Percentiles rank a stretch among this genome's conserved stretches.
Evolutionary conservation across 495 filamentous ascomycete genomes (phyloP).

Genomic region (Chaetomidium leptoderma): DNA sequence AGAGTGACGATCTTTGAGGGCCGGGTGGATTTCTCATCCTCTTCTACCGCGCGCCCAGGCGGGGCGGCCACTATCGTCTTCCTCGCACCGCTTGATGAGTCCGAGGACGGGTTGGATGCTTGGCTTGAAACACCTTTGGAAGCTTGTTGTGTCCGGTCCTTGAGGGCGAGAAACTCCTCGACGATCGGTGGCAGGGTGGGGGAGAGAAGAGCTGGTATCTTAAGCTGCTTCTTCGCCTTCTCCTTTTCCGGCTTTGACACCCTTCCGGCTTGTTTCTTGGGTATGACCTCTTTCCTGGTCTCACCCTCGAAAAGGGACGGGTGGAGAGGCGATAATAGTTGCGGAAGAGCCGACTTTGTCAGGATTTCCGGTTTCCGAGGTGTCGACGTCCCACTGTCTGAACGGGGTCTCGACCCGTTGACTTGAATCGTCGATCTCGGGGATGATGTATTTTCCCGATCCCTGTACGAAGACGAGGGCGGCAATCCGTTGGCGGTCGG

Average conservation of each 20-base stretch:
- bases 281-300: constrained; percentile 23
- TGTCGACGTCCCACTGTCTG: constrained; percentile 30
- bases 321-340: constrained; percentile 41
- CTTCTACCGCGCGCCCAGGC: constrained; percentile 22
- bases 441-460: constrained; percentile 35
- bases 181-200: constrained; percentile 46
- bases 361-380: constrained; percentile 36
- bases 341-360: constrained; percentile 32
- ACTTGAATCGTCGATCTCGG: constrained; percentile 42
- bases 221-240: constrained; percentile 27
- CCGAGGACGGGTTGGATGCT: constrained; percentile 29
- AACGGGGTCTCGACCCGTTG: constrained; percentile 37
- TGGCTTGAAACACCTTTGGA: constrained; percentile 33
- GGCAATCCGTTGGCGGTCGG: constrained; percentile 37
- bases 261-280: constrained; percentile 33
- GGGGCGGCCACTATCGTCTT: constrained; percentile 33
- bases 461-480: constrained; percentile 22
- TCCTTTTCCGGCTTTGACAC: constrained; percentile 29
- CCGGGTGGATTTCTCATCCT: constrained; percentile 30
- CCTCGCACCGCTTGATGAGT: constrained; percentile 38
- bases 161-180: constrained; percentile 37
- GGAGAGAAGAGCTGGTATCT: constrained; percentile 43
- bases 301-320: constrained; percentile 35
- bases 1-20: constrained; percentile 29
- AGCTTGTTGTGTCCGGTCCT: constrained; percentile 30